These are phyloP conservation scores for Chalciporus piperatoides DNA, from an alignment of 1,284 basidiomycete species.

Conservation along the genomic window DNA sequence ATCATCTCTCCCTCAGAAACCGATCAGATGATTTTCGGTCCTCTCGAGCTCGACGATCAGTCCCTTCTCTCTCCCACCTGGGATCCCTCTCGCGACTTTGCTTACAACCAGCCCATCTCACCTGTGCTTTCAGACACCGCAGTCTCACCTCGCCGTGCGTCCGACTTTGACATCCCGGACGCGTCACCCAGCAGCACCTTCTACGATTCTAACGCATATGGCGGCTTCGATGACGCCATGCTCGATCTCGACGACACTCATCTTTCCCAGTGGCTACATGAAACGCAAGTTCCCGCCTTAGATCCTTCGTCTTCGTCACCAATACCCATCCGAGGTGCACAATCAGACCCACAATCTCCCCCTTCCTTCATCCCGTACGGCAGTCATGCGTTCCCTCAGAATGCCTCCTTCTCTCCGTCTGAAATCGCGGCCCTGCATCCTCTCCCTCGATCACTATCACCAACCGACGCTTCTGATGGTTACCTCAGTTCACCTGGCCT, in stretches of 20 bases:
- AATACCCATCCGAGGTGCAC: constrained; percentile 55
- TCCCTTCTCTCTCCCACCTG: constrained; percentile 42
- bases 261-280: constrained; percentile 57
- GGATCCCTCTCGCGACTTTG: constrained; percentile 43
- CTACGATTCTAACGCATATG: constrained; percentile 29
- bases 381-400: constrained; percentile 45
- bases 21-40: constrained; percentile 59
- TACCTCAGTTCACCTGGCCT: constrained; percentile 34
- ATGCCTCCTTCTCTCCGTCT: constrained; percentile 53
- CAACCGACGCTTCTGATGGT: constrained; percentile 48
- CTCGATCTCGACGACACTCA: constrained; percentile 44
- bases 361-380: constrained; percentile 42
- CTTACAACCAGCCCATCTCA: constrained; percentile 34
- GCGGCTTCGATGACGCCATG: constrained; percentile 29
- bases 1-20: constrained; percentile 38
- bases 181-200: constrained; percentile 32
- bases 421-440: constrained; percentile 57
- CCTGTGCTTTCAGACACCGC: constrained; percentile 33
- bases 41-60: constrained; percentile 59
- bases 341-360: constrained; percentile 38
- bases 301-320: constrained; percentile 52
- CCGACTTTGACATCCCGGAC: constrained; percentile 36
- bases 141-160: constrained; percentile 27
- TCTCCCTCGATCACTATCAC: constrained; percentile 54
- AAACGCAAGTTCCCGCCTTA: constrained; percentile 41